These are phyloP conservation scores for Pyrenophora seminiperda DNA, from an alignment of 2,329 filamentous ascomycete genomes.

Conservation along the genomic window DNA sequence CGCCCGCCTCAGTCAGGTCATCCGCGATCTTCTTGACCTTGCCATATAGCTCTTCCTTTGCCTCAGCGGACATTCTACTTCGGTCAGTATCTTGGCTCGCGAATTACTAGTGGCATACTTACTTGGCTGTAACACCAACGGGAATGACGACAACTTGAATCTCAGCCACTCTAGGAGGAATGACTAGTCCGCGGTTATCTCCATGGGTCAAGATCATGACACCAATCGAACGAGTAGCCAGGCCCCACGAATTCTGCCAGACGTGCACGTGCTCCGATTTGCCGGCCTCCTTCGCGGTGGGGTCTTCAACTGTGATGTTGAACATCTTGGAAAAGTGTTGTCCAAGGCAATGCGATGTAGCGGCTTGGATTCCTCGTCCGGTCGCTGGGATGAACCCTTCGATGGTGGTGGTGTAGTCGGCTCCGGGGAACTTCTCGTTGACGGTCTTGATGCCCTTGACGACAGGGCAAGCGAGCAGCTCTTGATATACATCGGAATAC, in stretches of 20 bases:
- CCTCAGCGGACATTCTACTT: conserved; percentile 64
- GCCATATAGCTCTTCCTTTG: conserved; percentile 74
- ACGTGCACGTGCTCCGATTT: conserved; percentile 76
- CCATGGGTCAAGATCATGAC: conserved; percentile 99
- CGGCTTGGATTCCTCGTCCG: conserved; percentile 94
- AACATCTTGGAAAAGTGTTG: conserved; percentile 99
- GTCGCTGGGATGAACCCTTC: conserved; percentile 97
- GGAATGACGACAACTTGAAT: conserved; percentile 86
- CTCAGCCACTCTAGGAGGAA: conserved; percentile 88
- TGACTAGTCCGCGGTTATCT: conserved; percentile 91
- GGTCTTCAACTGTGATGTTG: conserved; percentile 95
- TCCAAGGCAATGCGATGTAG: conserved; percentile 89
- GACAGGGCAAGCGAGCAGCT: conserved; percentile 92
- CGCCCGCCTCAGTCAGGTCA: conserved; percentile 71
- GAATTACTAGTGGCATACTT: conserved; percentile 45
- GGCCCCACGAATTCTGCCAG: conserved; percentile 99
- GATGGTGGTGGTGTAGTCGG: conserved; percentile 94
- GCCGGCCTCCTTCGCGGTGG: conserved; percentile 66
- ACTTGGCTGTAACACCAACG: conserved; percentile 90
- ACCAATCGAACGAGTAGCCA: conserved; percentile 95
- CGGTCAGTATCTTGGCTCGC: conserved; percentile 7
- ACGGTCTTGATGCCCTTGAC: conserved; percentile 94
- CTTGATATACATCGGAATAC: conserved; percentile 89
- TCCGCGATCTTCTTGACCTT: conserved; percentile 74
- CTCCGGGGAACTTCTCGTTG: conserved; percentile 97